phyloP scores from a whole-genome alignment of 495 filamentous ascomycete species.

The Xanthoparmelia taractica region DNA sequence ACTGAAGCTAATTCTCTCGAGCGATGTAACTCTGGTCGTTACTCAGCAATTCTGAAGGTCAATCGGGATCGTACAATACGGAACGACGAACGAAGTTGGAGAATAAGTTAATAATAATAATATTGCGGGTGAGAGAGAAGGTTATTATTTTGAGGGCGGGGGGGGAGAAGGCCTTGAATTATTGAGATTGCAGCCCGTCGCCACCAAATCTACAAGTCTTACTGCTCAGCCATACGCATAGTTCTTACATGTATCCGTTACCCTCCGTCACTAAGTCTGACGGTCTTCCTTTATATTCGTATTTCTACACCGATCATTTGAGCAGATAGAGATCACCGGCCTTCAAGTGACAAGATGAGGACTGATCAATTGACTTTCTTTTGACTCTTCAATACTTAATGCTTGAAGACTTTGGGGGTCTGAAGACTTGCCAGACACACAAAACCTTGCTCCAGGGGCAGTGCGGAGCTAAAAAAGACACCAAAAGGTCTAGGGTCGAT shows the following conservation, averaged over 20 bases:
- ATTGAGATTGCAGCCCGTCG: slow-evolving; percentile 1
- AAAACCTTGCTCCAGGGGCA: background rate
- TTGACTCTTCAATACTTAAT: background rate
- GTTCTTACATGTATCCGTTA: slow-evolving; percentile 1
- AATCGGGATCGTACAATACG: background rate
- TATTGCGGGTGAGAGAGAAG: background rate
- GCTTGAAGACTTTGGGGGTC: background rate
- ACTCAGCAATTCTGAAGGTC: background rate
- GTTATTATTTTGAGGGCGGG: background rate
- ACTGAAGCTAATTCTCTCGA: background rate
- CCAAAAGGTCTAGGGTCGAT: no score
- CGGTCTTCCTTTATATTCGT: background rate
- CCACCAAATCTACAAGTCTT: background rate
- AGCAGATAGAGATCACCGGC: background rate
- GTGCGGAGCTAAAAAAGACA: background rate
- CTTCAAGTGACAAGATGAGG: background rate
- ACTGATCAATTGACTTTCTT: background rate
- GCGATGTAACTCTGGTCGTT: slow-evolving; percentile 5
- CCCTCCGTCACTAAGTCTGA: slow-evolving; percentile 5
- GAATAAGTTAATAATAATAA: background rate
- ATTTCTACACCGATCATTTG: background rate
- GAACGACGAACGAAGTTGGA: background rate
- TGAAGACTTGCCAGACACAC: background rate
- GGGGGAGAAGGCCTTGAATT: background rate
- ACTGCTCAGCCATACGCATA: background rate